A percentile compares a stretch with the other conserved stretches of the same genome.
Evolutionary conservation across 179 eudicot genomes (phyloP).

Genomic region (Actinidia arguta): DNA sequence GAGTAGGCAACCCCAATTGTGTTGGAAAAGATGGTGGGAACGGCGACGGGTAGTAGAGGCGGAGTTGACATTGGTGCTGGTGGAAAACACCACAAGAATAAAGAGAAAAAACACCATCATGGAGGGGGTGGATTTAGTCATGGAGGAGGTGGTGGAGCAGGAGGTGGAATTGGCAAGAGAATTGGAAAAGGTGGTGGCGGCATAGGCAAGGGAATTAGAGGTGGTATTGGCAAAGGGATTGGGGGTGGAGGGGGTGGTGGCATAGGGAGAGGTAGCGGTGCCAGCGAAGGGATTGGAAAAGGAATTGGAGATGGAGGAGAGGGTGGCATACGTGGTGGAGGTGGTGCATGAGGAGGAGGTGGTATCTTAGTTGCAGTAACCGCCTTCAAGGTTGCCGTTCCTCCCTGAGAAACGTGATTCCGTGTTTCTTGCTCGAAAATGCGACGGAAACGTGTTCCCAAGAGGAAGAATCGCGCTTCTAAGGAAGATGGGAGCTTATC

Average conservation of each 20-base stretch:
- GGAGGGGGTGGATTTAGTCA: not conserved
- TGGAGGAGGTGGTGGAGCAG: slow-evolving; percentile 13
- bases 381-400: no score
- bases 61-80: not conserved
- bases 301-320: not conserved
- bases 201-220: not conserved
- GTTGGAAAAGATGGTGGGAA: not conserved
- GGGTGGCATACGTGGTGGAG: not conserved
- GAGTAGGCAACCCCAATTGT: not conserved
- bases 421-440: no score
- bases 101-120: not conserved
- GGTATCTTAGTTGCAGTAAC: not conserved
- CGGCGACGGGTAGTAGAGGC: not conserved
- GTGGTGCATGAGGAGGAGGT: not conserved
- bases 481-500: no score
- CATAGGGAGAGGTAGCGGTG: not conserved
- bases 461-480: no score
- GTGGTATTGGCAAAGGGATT: slow-evolving; percentile 7
- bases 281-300: not conserved
- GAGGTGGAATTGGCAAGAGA: no score
- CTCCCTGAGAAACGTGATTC: no score
- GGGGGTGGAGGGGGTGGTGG: slow-evolving; percentile 9
- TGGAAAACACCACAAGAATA: not conserved
- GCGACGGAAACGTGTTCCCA: no score
- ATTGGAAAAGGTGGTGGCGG: not conserved